These are phyloP conservation scores for Diplocarpon mali DNA, from an alignment of 2,329 filamentous ascomycete genomes.

Conservation along the genomic window DNA sequence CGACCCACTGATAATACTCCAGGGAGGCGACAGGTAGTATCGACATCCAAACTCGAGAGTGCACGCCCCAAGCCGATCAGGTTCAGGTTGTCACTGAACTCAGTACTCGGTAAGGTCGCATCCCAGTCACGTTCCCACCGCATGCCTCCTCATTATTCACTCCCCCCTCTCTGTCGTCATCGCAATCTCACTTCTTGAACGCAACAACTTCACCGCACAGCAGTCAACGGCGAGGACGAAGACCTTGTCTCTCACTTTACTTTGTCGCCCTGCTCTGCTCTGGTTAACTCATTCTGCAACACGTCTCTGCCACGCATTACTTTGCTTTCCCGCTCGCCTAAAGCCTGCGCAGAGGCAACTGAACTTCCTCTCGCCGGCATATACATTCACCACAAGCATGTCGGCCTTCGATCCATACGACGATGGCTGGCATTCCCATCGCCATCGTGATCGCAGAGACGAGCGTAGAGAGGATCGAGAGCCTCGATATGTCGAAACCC, in stretches of 20 bases:
- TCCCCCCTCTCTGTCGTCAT: neutral
- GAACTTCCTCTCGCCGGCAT: neutral
- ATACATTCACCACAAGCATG: slow-evolving; percentile 13
- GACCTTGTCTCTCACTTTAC: neutral
- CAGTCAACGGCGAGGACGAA: neutral
- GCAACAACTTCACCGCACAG: too few relatives aligned
- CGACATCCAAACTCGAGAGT: too few relatives aligned
- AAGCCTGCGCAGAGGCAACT: neutral
- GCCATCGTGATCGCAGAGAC: slow-evolving; percentile 24
- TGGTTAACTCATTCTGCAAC: neutral
- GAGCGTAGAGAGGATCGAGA: slow-evolving; percentile 36
- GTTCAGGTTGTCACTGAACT: too few relatives aligned
- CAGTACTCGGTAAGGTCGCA: neutral
- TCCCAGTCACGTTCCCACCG: neutral
- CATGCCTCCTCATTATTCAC: neutral
- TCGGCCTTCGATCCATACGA: slow-evolving; percentile 24
- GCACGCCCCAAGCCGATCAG: neutral
- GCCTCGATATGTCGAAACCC: slow-evolving; percentile 40
- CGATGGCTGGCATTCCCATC: slow-evolving; percentile 21
- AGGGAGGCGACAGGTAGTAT: too few relatives aligned
- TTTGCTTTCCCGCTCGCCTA: too few relatives aligned
- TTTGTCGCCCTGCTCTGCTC: neutral
- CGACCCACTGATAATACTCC: too few relatives aligned
- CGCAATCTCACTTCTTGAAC: neutral
- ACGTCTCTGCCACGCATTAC: too few relatives aligned